phyloP scores from a whole-genome alignment of 2,329 filamentous ascomycete species.

The Cladosporium sp. region DNA sequence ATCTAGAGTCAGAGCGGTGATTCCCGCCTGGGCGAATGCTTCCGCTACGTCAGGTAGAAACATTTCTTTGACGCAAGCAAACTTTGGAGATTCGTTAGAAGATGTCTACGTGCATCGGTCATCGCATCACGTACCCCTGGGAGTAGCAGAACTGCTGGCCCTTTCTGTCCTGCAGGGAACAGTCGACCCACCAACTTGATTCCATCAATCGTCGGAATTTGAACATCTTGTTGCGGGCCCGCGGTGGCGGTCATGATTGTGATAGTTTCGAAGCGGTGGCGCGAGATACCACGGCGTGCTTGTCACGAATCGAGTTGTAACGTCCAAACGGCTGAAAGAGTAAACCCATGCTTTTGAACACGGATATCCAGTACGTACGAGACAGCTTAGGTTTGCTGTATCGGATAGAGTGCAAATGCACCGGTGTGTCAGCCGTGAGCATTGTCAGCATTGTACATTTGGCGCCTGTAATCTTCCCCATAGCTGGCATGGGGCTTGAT shows the following conservation, averaged over 20 bases:
- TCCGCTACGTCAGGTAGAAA: conserved; percentile 37
- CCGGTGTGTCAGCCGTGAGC: neutral
- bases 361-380: neutral
- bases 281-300: neutral
- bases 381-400: neutral
- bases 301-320: too few relatives aligned
- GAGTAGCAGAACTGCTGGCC: neutral
- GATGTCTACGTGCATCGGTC: neutral
- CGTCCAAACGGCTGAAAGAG: neutral
- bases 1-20: conserved; percentile 43
- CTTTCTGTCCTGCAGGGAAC: neutral
- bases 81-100: conserved; percentile 24
- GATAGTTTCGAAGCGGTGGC: neutral
- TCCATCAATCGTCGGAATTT: neutral
- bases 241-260: neutral
- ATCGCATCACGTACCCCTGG: neutral
- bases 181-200: neutral
- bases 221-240: neutral
- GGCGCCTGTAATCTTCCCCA: neutral
- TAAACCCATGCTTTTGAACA: neutral
- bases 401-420: neutral
- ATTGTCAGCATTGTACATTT: neutral
- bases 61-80: conserved; percentile 38
- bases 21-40: conserved; percentile 36
- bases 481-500: neutral